Conservation (phyloP, 495 filamentous ascomycete genomes). For the Massariosphaeria phaeospora region DNA sequence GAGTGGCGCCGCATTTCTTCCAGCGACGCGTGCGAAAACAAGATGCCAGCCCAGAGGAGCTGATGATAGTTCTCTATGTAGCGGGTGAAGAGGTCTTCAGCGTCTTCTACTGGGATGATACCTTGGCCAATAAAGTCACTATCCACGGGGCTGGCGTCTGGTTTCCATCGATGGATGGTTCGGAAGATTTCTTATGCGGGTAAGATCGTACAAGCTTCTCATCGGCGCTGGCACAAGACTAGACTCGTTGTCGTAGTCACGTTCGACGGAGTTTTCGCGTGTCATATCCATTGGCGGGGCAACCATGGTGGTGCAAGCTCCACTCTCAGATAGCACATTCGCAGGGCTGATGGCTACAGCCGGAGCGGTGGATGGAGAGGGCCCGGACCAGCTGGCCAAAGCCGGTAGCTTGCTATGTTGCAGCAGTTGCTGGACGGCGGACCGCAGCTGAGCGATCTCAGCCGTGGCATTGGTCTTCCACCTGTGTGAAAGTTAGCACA, state of each 20-base stretch:
- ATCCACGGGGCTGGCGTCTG: neutral
- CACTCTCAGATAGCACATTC: constrained; percentile 9
- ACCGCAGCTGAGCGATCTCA: constrained; percentile 1
- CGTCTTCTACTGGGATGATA: constrained; percentile 1
- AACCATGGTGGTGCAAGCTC: constrained; percentile 4
- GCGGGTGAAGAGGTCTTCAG: constrained; percentile 3
- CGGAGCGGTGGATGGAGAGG: neutral
- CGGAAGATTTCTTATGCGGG: constrained; percentile 9
- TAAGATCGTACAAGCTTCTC: constrained; percentile 12
- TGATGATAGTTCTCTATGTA: constrained; percentile 7
- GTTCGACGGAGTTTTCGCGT: constrained; percentile 5
- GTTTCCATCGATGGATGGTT: neutral
- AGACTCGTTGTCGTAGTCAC: neutral
- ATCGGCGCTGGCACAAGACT: constrained; percentile 8
- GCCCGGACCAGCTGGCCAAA: neutral
- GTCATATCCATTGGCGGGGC: constrained; percentile 11
- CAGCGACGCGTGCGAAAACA: constrained; percentile 1
- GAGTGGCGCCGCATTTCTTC: constrained; percentile 1
- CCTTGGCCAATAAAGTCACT: constrained; percentile 10
- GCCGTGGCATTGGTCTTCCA: constrained; percentile 2
- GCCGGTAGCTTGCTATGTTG: constrained; percentile 3
- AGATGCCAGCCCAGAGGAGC: constrained; percentile 8
- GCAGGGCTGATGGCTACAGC: neutral
- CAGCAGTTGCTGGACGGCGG: constrained; percentile 3
- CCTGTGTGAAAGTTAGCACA: neutral